Evolutionary conservation across 2,329 filamentous ascomycete genomes (phyloP).

Genomic region (Monosporascus cannonballus): DNA sequence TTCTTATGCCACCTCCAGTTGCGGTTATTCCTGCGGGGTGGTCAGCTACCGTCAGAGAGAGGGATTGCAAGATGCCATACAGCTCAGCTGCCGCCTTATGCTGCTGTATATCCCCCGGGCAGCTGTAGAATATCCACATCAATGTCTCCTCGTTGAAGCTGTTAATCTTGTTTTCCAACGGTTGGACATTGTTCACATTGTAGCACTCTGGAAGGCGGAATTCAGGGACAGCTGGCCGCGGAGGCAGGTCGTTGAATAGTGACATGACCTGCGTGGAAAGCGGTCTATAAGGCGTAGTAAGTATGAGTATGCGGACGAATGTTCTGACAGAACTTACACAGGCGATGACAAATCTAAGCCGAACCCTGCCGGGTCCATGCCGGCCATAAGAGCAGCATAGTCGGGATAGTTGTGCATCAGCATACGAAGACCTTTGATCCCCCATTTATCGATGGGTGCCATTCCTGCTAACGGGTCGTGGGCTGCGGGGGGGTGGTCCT

Average conservation of each 20-base stretch:
- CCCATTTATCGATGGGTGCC: conserved; percentile 58
- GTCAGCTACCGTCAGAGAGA: conserved; percentile 8
- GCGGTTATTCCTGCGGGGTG: conserved; percentile 44
- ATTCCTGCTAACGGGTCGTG: conserved; percentile 56
- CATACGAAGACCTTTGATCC: conserved; percentile 56
- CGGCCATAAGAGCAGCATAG: conserved; percentile 54
- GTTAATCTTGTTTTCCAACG: conserved; percentile 58
- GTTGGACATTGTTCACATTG: conserved; percentile 59
- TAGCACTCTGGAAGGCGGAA: conserved; percentile 61
- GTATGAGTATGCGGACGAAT: not conserved
- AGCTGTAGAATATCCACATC: conserved; percentile 66
- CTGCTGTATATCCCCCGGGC: conserved; percentile 56
- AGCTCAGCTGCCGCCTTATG: conserved; percentile 57
- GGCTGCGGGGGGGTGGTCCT: conserved; percentile 31
- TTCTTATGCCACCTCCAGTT: conserved; percentile 68
- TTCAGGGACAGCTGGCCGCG: conserved; percentile 50
- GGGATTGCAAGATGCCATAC: conserved; percentile 33
- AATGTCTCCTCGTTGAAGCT: conserved; percentile 65
- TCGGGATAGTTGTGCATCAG: conserved; percentile 60
- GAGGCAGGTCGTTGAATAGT: conserved; percentile 53
- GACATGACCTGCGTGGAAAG: conserved; percentile 57
- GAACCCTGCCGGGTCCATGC: conserved; percentile 51
- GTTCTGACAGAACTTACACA: conserved; percentile 42
- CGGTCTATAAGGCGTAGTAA: conserved; percentile 29
- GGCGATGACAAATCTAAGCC: conserved; percentile 52